Evolutionary conservation across 2,329 filamentous ascomycete genomes (phyloP).

Genomic region (Venturia oleaginea): DNA sequence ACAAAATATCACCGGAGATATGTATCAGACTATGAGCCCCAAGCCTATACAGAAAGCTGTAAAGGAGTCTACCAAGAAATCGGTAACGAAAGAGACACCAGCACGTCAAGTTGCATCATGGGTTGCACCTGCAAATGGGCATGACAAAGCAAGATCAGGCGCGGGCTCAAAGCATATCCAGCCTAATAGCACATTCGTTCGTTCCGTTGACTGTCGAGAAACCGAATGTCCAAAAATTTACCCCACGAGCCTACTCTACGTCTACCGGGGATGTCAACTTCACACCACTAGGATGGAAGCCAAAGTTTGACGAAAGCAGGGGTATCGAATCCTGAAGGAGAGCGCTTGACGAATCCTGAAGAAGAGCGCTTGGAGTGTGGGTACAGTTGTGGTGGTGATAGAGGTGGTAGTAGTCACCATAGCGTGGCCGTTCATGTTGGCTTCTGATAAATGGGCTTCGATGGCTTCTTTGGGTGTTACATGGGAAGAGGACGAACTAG

Average conservation of each 20-base stretch:
- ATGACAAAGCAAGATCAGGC: background rate
- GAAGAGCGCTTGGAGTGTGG: background rate
- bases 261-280: too few species aligned
- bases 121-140: background rate
- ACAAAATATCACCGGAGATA: background rate
- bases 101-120: background rate
- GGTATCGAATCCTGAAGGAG: background rate
- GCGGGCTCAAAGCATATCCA: background rate
- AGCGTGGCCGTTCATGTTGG: background rate
- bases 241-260: too few species aligned
- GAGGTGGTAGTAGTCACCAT: background rate
- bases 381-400: background rate
- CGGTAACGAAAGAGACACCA: background rate
- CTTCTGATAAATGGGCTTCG: background rate
- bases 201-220: background rate
- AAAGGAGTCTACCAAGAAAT: background rate
- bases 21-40: background rate
- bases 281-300: too few species aligned
- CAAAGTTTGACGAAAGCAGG: too few species aligned
- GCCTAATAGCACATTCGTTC: background rate
- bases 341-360: background rate
- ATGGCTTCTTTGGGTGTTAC: background rate
- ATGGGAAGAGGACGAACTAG: background rate
- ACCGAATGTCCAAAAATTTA: background rate
- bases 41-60: background rate